A percentile compares a stretch with the other conserved stretches of the same genome.
These are phyloP conservation scores for Aureobasidium sp. DNA, from an alignment of 2,329 filamentous ascomycete species.

Conservation along the genomic window DNA sequence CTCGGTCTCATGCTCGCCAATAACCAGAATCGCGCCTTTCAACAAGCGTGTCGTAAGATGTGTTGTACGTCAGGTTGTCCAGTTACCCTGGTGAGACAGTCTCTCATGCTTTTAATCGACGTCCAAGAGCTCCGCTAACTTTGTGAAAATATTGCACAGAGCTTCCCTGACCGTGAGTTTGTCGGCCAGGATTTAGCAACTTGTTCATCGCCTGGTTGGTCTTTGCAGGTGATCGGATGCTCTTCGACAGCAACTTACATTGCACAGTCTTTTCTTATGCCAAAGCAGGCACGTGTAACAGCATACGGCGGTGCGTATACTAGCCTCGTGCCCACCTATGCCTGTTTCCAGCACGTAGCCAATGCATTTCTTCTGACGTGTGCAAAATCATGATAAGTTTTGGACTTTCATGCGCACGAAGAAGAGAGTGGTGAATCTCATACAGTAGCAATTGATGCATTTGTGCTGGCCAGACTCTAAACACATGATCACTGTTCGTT, in stretches of 20 bases:
- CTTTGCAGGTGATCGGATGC: neutral
- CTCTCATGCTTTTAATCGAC: neutral
- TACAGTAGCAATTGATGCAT: neutral
- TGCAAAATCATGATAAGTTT: neutral
- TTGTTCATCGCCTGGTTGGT: neutral
- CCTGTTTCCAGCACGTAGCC: neutral
- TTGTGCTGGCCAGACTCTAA: neutral
- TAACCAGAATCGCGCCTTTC: neutral
- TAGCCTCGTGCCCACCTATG: too few relatives aligned
- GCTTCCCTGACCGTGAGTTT: neutral
- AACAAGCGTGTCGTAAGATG: neutral
- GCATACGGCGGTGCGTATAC: neutral
- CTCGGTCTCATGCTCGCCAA: neutral
- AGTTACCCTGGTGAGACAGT: neutral
- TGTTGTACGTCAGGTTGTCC: neutral
- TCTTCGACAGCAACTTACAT: neutral
- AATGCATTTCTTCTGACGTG: neutral
- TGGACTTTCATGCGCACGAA: neutral
- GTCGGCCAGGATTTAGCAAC: neutral
- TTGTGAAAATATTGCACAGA: too few relatives aligned
- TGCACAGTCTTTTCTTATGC: neutral
- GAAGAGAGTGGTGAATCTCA: neutral
- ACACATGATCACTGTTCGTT: neutral
- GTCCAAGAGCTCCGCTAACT: neutral
- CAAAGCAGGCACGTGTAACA: neutral